Percentiles rank a stretch among this genome's conserved stretches.
phyloP scores from a whole-genome alignment of 805 yeast genomes.

The Metschnikowia henanensis region DNA sequence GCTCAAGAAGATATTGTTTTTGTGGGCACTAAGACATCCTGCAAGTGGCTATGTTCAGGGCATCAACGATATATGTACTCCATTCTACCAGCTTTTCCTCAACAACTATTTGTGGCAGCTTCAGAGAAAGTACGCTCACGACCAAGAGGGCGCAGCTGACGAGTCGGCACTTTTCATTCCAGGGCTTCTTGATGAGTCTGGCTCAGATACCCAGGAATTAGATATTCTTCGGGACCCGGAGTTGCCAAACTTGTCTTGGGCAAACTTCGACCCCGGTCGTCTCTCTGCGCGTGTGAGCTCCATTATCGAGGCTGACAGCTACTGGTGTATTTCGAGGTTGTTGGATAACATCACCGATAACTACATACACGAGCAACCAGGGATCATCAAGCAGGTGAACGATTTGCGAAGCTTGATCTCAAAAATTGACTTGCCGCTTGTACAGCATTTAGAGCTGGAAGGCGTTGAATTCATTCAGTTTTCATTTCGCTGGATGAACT shows the following conservation, averaged over 20 bases:
- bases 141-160: constrained; percentile 19
- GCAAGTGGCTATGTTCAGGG: constrained; percentile 99
- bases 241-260: constrained; percentile 38
- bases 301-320: constrained; percentile 90
- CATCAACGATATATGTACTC: constrained; percentile 90
- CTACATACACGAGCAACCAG: constrained; percentile 98
- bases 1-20: constrained; percentile 74
- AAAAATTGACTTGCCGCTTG: constrained; percentile 74
- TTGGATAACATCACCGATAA: constrained; percentile 96
- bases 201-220: constrained; percentile 23
- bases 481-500: constrained; percentile 98
- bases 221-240: constrained; percentile 26
- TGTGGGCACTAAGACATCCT: constrained; percentile 97
- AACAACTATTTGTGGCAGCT: constrained; percentile 57
- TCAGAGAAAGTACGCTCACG: constrained; percentile 23
- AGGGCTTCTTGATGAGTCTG: constrained; percentile 30
- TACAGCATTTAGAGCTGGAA: constrained; percentile 73
- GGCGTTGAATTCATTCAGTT: constrained; percentile 95
- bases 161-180: constrained; percentile 33
- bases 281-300: constrained; percentile 61
- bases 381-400: constrained; percentile 86
- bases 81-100: constrained; percentile 85
- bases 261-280: constrained; percentile 58
- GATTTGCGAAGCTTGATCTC: constrained; percentile 75
- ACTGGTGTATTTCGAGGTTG: constrained; percentile 92